These are phyloP conservation scores for Ustilago tritici DNA, from an alignment of 1,284 basidiomycete genomes.

Conservation along the genomic window DNA sequence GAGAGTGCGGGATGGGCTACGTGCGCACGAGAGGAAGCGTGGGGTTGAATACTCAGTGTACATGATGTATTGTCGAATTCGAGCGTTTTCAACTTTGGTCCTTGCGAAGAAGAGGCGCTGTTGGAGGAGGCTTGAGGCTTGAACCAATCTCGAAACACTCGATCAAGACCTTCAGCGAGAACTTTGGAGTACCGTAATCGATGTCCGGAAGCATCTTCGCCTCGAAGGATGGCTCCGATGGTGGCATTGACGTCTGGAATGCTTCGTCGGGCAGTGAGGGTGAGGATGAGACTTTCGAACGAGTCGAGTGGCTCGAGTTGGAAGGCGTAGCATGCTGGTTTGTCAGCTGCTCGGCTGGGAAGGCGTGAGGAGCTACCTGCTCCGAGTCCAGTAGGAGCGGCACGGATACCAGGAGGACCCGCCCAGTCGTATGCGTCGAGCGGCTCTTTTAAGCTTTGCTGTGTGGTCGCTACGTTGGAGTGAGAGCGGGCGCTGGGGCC, in stretches of 20 bases:
- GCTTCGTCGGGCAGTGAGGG: constrained; percentile 35
- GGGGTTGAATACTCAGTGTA: constrained; percentile 52
- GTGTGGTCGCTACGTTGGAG: neutral
- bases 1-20: constrained; percentile 46
- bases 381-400: constrained; percentile 7
- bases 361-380: constrained; percentile 2
- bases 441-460: constrained; percentile 28
- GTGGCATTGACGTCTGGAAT: constrained; percentile 20
- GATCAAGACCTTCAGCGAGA: constrained; percentile 56
- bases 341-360: constrained; percentile 13
- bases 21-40: constrained; percentile 26
- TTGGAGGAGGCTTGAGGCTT: neutral
- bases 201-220: constrained; percentile 18
- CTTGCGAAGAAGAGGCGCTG: neutral
- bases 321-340: constrained; percentile 51
- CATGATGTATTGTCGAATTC: constrained; percentile 58
- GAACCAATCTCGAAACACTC: constrained; percentile 62
- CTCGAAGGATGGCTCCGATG: constrained; percentile 29
- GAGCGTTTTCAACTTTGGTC: constrained; percentile 24
- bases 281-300: constrained; percentile 58
- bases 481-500: neutral
- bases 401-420: constrained; percentile 33
- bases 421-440: constrained; percentile 57
- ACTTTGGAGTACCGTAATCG: constrained; percentile 51
- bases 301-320: constrained; percentile 61